Base-by-base conservation (phyloP, 1,139 yeast genomes). In the Diutina siamensis region DNA sequence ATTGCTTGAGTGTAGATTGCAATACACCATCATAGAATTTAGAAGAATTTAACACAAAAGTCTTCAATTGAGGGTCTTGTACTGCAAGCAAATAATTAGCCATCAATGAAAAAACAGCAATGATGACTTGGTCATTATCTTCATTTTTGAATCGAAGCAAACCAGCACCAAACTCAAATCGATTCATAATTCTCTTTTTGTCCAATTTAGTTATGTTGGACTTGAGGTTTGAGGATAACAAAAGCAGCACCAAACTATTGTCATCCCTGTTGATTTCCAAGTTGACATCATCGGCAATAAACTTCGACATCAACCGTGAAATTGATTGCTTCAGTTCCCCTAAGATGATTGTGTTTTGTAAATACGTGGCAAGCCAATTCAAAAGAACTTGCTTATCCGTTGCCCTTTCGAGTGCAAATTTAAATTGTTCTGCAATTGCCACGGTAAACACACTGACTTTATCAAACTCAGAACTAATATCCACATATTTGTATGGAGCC, bases 401-500 rank as follows among this genome's bases (percentile, higher is more conserved):
- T 2, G 40, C 4, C 15, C 22, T 20, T n/a, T 48, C 49, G 13
- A 57, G 48, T 4, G 44, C 72, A 57, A 72, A 84, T 47, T 73
- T 68, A 62, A 82, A 76, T 59, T 89, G 97, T 52, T 89, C 97
- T 45, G 78, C 60, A 4, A 87, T 56, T 0, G 83, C 78, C 40
- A 83, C 72, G 1, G 78, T 57, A 48, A 87, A 78, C 0, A 94
- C 83, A 55, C 95, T 84, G 15, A 81, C 50, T 7, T 62, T 64
- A 13, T 61, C 50, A 44, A 58, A 61, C 13, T 60, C 58, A 45
- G 74, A 75, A 1, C 85, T 70, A 48, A 69, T 56, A 57, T 89
- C 97, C 46, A 86, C 72, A 53, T 87, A 89, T 57, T 84, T 87
- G 62, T 83, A 92, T 0, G 97, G 97, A 1, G 86, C 64, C 49